Evolutionary conservation across 805 yeast species (phyloP), one percentile per base, ranked within the genome.

Genomic region (Peterozyma toletana): DNA sequence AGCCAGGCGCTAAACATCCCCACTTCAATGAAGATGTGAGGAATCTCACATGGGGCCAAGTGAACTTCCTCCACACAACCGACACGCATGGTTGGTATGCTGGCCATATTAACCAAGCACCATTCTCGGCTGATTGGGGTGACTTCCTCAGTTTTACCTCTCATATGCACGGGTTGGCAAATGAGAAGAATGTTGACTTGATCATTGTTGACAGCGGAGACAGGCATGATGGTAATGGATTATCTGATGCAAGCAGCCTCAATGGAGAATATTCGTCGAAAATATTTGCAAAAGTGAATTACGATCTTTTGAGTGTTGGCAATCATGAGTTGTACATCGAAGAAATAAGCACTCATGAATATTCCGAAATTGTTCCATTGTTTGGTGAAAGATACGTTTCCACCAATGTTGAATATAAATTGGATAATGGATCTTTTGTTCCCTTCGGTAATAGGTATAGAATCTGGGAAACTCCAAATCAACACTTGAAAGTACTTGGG

Each of bases 41-140:
- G 41, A 74, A 75, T n/a, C 54, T 89, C 30, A 55, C 61, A 10
- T 71, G 89, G 75, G 89, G 90, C 0, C 77, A 81, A 44, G 45
- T 93, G 39, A 91, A 93, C 64, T 86, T 93, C 53, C 55, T 91
- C 21, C 98, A 91, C 56, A 90, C 98, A 1, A 93, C 99, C 0
- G 99, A 93, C 55, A 91, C 97, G 2, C 99, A 93, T 60, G 97
- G 93, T 1, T 93, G 99, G 99, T 77, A 84, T 50, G 80, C 91
- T 5, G 97, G 97, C 0, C 99, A 91, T 64, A 53, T 78, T 35
- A 80, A 81, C 51, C 97, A 90, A 59, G 70, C 74, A 29, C 78
- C 77, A 46, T 91, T 81, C 59, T 74, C 82, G 34, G 93, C 86
- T 4, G 86, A 90, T 58, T 91, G 96, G 96, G 97, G 97, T 9